These are phyloP conservation scores for Aureobasidium sp. DNA, from an alignment of 2,329 filamentous ascomycete genomes.

Conservation along the genomic window DNA sequence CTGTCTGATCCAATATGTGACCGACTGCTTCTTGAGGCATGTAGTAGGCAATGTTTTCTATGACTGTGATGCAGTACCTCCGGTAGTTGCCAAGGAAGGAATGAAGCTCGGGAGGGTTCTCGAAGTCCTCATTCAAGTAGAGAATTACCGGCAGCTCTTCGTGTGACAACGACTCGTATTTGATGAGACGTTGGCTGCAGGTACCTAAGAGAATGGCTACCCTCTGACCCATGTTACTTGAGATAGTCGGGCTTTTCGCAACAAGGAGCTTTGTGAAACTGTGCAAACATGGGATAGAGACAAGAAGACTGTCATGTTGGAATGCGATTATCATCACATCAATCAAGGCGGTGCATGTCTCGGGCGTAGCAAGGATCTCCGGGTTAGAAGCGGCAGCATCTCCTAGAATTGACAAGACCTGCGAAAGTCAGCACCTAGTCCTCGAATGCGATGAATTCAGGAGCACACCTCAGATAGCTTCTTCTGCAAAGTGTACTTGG, in stretches of 20 bases:
- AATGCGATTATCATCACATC: constrained; percentile 71
- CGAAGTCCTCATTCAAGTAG: constrained; percentile 87
- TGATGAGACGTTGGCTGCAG: constrained; percentile 73
- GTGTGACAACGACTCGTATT: constrained; percentile 79
- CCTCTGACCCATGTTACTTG: constrained; percentile 49
- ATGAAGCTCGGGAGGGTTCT: constrained; percentile 87
- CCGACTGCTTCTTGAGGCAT: constrained; percentile 77
- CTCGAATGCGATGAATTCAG: no score
- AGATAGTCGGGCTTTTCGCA: constrained; percentile 61
- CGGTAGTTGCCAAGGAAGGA: constrained; percentile 94
- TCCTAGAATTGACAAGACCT: constrained; percentile 80
- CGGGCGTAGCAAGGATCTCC: constrained; percentile 51
- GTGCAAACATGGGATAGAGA: constrained; percentile 87
- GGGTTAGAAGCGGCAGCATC: constrained; percentile 76
- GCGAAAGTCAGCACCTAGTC: not conserved
- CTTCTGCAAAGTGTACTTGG: constrained; percentile 86
- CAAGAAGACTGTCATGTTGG: constrained; percentile 76
- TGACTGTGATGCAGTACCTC: constrained; percentile 77
- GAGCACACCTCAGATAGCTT: constrained; percentile 76
- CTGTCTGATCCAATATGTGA: constrained; percentile 75
- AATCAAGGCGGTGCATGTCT: constrained; percentile 66
- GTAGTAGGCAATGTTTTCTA: constrained; percentile 76
- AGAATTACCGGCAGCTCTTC: constrained; percentile 72
- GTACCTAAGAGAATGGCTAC: constrained; percentile 72
- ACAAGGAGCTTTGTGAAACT: constrained; percentile 79